A percentile compares a stretch with the other conserved stretches of the same genome.
Conservation (phyloP, 495 filamentous ascomycete genomes). For the Parmelia sp. region DNA sequence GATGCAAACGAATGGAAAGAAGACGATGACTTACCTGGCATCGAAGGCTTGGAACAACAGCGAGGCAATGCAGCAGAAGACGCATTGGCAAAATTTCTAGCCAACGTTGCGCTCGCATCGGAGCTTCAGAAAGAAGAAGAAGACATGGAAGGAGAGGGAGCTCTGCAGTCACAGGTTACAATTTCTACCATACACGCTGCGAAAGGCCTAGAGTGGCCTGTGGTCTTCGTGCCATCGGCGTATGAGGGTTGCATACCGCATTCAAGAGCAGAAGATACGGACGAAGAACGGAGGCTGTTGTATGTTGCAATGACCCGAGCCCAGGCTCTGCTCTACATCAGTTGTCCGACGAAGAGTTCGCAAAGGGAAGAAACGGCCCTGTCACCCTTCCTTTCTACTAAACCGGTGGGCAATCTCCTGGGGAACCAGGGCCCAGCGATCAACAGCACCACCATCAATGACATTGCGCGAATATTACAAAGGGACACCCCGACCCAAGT, state of each 20-base stretch:
- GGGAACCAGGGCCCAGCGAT: constrained; percentile 54
- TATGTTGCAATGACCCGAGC: constrained; percentile 99
- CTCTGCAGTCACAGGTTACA: constrained; percentile 59
- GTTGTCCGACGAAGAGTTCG: constrained; percentile 63
- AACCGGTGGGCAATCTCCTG: constrained; percentile 44
- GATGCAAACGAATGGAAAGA: constrained; percentile 39
- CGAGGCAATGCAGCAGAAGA: constrained; percentile 52
- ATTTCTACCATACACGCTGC: constrained; percentile 96
- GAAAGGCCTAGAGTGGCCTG: constrained; percentile 95
- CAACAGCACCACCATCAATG: constrained; percentile 46
- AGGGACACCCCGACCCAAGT: constrained; percentile 46
- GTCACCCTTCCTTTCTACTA: constrained; percentile 55
- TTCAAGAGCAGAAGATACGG: constrained; percentile 78
- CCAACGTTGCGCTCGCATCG: constrained; percentile 80
- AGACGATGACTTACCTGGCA: constrained; percentile 66
- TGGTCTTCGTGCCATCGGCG: constrained; percentile 88
- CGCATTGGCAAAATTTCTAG: constrained; percentile 71
- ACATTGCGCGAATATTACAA: constrained; percentile 57
- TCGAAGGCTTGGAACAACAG: constrained; percentile 70
- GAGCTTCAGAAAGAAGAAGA: constrained; percentile 61
- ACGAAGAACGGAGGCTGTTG: constrained; percentile 84
- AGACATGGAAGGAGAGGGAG: constrained; percentile 24
- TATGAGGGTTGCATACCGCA: constrained; percentile 94
- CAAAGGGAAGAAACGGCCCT: constrained; percentile 55
- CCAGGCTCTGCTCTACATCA: constrained; percentile 84